phyloP scores from a whole-genome alignment of 768 basidiomycete genomes.

The Mycena vulgaris region DNA sequence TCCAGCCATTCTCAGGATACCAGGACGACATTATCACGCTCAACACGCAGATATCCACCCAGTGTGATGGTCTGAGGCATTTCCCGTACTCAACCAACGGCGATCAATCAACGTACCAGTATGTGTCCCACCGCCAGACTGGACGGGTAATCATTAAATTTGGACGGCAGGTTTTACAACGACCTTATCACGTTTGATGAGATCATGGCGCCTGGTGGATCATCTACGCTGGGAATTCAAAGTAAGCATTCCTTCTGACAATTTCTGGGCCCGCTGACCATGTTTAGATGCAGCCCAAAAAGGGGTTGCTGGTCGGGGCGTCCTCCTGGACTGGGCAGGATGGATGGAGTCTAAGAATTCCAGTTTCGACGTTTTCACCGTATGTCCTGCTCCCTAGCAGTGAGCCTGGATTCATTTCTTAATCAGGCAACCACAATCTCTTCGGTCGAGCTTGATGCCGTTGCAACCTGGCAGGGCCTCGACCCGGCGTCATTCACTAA shows the following conservation, averaged over 20 bases:
- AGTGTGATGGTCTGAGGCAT: conserved; percentile 32
- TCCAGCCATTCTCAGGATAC: conserved; percentile 18
- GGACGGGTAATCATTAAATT: too few relatives aligned
- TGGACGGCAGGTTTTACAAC: conserved; percentile 32
- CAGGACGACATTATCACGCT: conserved; percentile 33
- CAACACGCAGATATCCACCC: conserved; percentile 33
- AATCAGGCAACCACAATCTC: conserved; percentile 15
- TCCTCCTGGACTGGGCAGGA: conserved; percentile 30
- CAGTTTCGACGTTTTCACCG: conserved; percentile 19
- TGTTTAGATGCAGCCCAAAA: conserved; percentile 24
- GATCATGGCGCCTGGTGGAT: conserved; percentile 11
- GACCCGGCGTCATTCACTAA: conserved; percentile 14
- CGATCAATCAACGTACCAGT: conserved; percentile 1
- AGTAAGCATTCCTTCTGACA: conserved; percentile 5
- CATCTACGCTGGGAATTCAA: conserved; percentile 30
- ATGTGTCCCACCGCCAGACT: neutral
- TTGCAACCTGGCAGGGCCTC: conserved; percentile 33
- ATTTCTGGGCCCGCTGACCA: too few relatives aligned
- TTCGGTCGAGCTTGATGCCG: conserved; percentile 18
- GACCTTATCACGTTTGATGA: conserved; percentile 29
- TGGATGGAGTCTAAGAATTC: conserved; percentile 33
- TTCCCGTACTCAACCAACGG: conserved; percentile 25
- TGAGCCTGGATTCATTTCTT: neutral
- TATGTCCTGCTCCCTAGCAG: neutral
- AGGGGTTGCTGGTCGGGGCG: conserved; percentile 11